Base-by-base conservation (phyloP, 805 yeast genomes). In the Ogataea paradorogensis region DNA sequence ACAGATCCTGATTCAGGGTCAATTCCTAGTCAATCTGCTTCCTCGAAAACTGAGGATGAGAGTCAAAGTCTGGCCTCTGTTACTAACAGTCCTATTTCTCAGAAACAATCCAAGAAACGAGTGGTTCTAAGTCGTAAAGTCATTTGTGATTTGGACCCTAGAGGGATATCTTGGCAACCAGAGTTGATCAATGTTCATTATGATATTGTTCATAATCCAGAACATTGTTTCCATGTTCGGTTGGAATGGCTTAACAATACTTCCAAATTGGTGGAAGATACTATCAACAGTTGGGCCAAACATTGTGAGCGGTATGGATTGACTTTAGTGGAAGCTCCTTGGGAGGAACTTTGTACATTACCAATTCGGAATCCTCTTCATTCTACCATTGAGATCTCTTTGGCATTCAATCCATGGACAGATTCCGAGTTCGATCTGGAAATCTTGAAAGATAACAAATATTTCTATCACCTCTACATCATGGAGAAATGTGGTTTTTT, bases 221-320 rank as follows among this genome's bases (percentile, higher is more conserved):
- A 85, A 50, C 95, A 90, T 53, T 90, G 97, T 56, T 93, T 82
- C 66, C 98, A 91, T 55, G 74, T 93, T 23, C 70, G 96, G 33
- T 61, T 91, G 10, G 97, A 93, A 58, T 93, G 99, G 99, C 65
- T 91, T 23, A 87, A 84, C 45, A 80, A 95, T 0, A 88, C 98
- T 0, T 84, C 95, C 2, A 85, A 84, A 56, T 66, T 86, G 23
- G 78, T 87, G 35, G 96, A 89, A 43, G 95, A 89, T 48, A 69
- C 84, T 9, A 70, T 89, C 30, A 78, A 72, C 30, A 73, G 78
- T 33, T 84, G 97, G 86, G 76, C 88, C 0, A 73, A 96, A 40
- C 68, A 82, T 33, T 87, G 96, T 52, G 95, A 88, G 43, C 62
- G 95, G 39, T 87, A 86, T 55, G 97, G 96, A 0, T 69, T 93